Evolutionary conservation across 768 basidiomycete genomes (phyloP).

Genomic region (Psilocybe subaeruginosa): DNA sequence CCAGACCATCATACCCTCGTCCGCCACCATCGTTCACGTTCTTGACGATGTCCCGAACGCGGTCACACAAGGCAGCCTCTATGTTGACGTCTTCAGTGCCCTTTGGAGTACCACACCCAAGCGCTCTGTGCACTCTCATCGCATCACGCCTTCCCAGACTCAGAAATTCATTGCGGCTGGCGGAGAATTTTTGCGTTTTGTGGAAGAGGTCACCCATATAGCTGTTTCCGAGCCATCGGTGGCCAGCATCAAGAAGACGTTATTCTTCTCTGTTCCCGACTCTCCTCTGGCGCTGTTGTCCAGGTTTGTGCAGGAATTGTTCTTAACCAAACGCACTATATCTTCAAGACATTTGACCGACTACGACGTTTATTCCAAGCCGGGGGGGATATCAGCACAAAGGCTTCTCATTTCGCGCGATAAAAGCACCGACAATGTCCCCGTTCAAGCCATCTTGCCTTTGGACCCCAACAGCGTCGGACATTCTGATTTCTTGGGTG

Average conservation of each 20-base stretch:
- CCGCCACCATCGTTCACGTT: constrained; percentile 65
- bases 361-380: constrained; percentile 75
- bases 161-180: constrained; percentile 52
- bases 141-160: constrained; percentile 58
- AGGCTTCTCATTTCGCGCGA: constrained; percentile 68
- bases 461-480: constrained; percentile 49
- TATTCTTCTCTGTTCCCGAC: constrained; percentile 65
- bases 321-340: constrained; percentile 53
- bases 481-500: constrained; percentile 67
- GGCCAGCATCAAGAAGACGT: constrained; percentile 56
- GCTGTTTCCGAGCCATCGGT: constrained; percentile 36
- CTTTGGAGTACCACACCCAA: constrained; percentile 45
- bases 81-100: constrained; percentile 70
- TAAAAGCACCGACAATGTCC: constrained; percentile 39
- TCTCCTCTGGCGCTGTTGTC: constrained; percentile 60
- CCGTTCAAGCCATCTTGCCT: constrained; percentile 61
- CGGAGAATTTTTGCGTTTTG: constrained; percentile 46
- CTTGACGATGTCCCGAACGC: constrained; percentile 76
- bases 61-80: constrained; percentile 65
- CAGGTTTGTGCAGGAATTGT: constrained; percentile 59
- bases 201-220: constrained; percentile 33
- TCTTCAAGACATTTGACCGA: constrained; percentile 65
- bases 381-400: constrained; percentile 70
- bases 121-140: constrained; percentile 53
- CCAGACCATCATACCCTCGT: constrained; percentile 57